Conservation (phyloP, 257 asterid genomes). For the Gentiana straminea region DNA sequence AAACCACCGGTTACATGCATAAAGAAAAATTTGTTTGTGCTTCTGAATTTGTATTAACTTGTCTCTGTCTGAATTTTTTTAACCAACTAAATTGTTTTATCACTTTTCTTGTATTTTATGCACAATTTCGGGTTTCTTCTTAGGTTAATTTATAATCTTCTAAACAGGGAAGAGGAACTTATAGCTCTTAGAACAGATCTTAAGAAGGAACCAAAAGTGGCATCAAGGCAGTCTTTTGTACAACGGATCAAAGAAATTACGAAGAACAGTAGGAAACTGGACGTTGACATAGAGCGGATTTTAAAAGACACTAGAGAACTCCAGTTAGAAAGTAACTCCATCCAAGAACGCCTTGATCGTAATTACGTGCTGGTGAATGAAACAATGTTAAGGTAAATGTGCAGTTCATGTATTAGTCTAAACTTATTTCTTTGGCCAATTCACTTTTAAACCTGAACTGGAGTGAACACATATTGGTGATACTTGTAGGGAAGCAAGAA, state of each 20-base stretch:
- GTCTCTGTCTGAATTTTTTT: too few relatives aligned
- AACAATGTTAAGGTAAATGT: constrained; percentile 51
- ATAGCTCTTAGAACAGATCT: constrained; percentile 41
- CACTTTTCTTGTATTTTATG: not conserved
- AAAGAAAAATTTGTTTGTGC: too few relatives aligned
- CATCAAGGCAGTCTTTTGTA: constrained; percentile 44
- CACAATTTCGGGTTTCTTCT: not conserved
- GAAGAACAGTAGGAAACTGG: constrained; percentile 80
- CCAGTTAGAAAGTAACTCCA: constrained; percentile 71
- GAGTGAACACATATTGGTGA: not conserved
- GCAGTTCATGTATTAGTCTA: not conserved
- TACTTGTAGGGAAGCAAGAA: constrained; percentile 62
- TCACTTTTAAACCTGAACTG: not conserved
- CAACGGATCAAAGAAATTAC: constrained; percentile 68
- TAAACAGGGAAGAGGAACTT: constrained; percentile 50
- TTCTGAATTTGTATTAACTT: too few relatives aligned
- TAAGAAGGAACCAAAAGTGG: constrained; percentile 41
- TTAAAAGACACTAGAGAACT: constrained; percentile 75
- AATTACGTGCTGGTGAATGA: constrained; percentile 62
- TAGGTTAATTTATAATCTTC: not conserved
- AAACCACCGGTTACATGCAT: too few relatives aligned
- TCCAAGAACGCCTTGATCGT: constrained; percentile 72
- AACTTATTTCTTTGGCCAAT: not conserved
- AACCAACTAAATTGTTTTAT: not conserved
- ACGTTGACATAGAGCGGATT: constrained; percentile 54